Evolutionary conservation across 2,329 filamentous ascomycete species (phyloP).

Genomic region (Blastomyces silverae): DNA sequence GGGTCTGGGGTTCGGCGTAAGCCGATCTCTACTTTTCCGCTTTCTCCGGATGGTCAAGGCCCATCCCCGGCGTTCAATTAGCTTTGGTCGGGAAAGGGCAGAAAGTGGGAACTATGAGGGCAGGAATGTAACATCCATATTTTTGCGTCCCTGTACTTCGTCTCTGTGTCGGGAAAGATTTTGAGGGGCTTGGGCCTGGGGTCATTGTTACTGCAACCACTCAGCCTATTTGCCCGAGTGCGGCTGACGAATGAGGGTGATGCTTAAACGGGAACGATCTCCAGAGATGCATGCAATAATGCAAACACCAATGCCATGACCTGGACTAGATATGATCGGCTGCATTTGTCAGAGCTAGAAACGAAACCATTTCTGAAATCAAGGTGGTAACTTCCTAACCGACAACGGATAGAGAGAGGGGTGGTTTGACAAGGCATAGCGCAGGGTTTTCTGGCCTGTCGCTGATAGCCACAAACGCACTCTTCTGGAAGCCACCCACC

Average conservation of each 20-base stretch:
- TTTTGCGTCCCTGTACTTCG: not conserved
- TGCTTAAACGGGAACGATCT: not conserved
- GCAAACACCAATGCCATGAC: not conserved
- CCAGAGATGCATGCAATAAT: slow-evolving; percentile 3
- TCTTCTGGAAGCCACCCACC: not conserved
- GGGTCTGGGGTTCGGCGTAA: not conserved
- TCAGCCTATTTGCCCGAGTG: not conserved
- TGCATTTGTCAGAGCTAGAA: not conserved
- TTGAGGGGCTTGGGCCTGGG: not conserved
- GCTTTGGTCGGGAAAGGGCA: not conserved
- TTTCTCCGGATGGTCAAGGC: not conserved
- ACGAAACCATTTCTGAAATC: not conserved
- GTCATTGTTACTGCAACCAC: not conserved
- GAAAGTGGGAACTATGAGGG: not conserved
- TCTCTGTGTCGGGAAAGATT: not conserved
- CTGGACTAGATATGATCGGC: not conserved
- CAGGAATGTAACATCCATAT: slow-evolving; percentile 5
- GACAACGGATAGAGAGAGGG: not conserved
- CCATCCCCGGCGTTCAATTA: not conserved
- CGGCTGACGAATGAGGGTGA: not conserved
- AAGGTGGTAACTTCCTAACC: not conserved
- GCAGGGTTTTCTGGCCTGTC: not conserved
- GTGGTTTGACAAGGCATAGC: not conserved
- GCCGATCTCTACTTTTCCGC: not conserved
- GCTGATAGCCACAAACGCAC: not conserved